Percentiles rank a stretch among this genome's conserved stretches.
Conservation (phyloP, 305 asterid species). For the Andrographis paniculata region DNA sequence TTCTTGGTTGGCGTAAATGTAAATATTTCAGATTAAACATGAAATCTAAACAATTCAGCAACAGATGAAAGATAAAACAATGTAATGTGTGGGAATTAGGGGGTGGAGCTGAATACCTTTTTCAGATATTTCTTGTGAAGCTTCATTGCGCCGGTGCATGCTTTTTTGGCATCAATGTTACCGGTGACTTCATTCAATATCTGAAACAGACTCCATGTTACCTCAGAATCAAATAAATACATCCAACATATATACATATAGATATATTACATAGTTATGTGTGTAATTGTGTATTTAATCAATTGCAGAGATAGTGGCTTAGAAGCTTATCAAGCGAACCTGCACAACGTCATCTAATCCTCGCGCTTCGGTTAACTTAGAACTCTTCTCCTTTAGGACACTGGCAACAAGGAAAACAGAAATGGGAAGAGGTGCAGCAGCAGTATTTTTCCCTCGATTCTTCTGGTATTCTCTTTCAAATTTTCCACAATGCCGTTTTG, state of each 20-base stretch:
- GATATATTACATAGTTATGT: too few relatives aligned
- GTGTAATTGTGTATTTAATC: too few relatives aligned
- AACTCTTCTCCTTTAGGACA: slow-evolving; percentile 74
- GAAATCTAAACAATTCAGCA: too few relatives aligned
- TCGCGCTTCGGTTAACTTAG: slow-evolving; percentile 79
- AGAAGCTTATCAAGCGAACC: slow-evolving; percentile 42
- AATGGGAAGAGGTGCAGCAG: slow-evolving; percentile 64
- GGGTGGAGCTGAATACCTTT: slow-evolving; percentile 43
- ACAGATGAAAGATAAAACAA: too few relatives aligned
- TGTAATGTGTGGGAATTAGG: neutral
- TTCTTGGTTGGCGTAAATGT: too few relatives aligned
- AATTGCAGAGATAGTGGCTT: too few relatives aligned
- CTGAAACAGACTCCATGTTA: too few relatives aligned
- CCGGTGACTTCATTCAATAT: slow-evolving; percentile 89
- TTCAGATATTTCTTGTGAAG: slow-evolving; percentile 89
- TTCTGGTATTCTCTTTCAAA: slow-evolving; percentile 73
- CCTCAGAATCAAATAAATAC: slow-evolving; percentile 9
- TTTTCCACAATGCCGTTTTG: slow-evolving; percentile 71
- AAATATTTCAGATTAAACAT: too few relatives aligned
- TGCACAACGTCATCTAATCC: slow-evolving; percentile 92
- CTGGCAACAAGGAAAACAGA: slow-evolving; percentile 94
- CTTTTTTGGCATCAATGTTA: slow-evolving; percentile 76
- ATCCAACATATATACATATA: slow-evolving; percentile 6
- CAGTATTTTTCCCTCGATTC: slow-evolving; percentile 34
- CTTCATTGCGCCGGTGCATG: slow-evolving; percentile 82